Base-by-base conservation (phyloP, 306 rosid species). In the Nissolia schottii region DNA sequence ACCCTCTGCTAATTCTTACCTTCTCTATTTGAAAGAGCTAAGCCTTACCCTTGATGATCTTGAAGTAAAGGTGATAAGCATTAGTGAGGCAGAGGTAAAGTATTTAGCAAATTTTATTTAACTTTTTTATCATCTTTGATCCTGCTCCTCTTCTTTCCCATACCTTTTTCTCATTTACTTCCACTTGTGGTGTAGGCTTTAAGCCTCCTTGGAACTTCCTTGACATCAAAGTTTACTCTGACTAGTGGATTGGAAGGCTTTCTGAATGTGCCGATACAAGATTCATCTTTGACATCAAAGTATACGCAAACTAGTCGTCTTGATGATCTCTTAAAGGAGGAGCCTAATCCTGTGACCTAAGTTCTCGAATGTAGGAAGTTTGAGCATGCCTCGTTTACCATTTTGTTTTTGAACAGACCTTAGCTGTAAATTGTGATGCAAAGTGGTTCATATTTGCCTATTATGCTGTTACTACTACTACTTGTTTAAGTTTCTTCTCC, bases 171-270 rank as follows among this genome's bases (percentile, higher is more conserved):
- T 18, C 25, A 46, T 69, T 14, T 20, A 6, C 6, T 11, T 41
- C 27, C 12, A 11, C 50, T 75, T 75, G 18, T 40, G 35, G 23
- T 55, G 70, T 48, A 77, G 70, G 76, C 81, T 29, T 48, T 68
- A 16, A 68, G 62, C 27, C 81, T 77, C 15, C 48, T 77, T 62
- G 38, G 54, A 67, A 69, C 80, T 56, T 67, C 80, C 10, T 15
- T 76, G 75, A 76, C 70, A n/a, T 76, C 80, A 15, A 57, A 67
- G 11, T 57, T 1, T 29, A 16, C 67, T 7, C 49, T 76, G n/a
- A 65, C 59, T 75, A 55, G 60, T 29, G 80, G 80, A 20, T 34
- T 75, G 24, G 29, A 65, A 43, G 40, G 41, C 9, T 54, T 75
- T 41, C 16, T 75, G 7, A 2, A 41, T 40, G 67, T 66, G 28